These are phyloP conservation scores for Fistulina hepatica DNA, from an alignment of 1,284 basidiomycete species.

Conservation along the genomic window DNA sequence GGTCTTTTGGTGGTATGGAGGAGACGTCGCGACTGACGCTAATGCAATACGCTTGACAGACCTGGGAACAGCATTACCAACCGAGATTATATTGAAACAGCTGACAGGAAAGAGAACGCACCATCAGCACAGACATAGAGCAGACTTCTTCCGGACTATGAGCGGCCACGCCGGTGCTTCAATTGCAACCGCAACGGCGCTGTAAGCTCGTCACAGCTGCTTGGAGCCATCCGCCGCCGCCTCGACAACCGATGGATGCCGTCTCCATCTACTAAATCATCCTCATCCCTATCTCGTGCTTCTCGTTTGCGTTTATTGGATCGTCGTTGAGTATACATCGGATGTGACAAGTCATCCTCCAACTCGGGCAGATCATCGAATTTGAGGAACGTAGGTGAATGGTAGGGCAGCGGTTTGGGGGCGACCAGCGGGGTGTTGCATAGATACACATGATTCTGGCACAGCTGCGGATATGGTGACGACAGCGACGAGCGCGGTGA, in stretches of 20 bases:
- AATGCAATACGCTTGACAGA: no score
- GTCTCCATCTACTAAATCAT: slow-evolving; percentile 19
- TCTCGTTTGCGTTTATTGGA: slow-evolving; percentile 45
- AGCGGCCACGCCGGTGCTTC: no score
- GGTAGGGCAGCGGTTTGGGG: slow-evolving; percentile 55
- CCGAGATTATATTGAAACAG: no score
- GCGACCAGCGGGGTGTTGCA: slow-evolving; percentile 56
- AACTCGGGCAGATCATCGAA: slow-evolving; percentile 51
- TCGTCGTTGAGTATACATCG: slow-evolving; percentile 44
- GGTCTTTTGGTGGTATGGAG: no score
- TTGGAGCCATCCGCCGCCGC: slow-evolving; percentile 10
- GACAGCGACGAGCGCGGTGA: slow-evolving; percentile 18
- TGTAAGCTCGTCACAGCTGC: no score
- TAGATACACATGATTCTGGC: slow-evolving; percentile 39
- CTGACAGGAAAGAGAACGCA: no score
- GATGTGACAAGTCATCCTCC: slow-evolving; percentile 60
- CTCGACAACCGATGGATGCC: slow-evolving; percentile 13
- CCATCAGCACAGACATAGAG: no score
- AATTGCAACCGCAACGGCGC: no score
- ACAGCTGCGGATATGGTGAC: slow-evolving; percentile 15
- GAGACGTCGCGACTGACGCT: no score
- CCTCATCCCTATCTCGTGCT: slow-evolving; percentile 20
- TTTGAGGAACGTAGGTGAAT: slow-evolving; percentile 56
- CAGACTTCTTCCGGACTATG: no score
- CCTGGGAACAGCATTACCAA: no score